These are phyloP conservation scores for Abelmoschus esculentus DNA, from an alignment of 345 rosid genomes.

Conservation along the genomic window DNA sequence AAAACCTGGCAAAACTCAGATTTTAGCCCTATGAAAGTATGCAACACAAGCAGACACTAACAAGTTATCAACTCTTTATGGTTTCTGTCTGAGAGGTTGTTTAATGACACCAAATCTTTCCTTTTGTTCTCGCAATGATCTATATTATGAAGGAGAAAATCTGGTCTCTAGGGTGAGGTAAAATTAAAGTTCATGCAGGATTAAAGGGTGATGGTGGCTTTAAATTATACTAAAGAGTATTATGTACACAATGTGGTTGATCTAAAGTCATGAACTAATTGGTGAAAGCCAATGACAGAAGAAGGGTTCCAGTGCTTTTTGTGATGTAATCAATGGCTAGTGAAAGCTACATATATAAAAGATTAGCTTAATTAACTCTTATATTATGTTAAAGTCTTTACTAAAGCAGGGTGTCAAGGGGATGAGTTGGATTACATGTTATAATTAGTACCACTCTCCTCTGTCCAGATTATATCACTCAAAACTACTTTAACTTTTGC, in stretches of 20 bases:
- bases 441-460: constrained; percentile 19
- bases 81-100: constrained; percentile 16
- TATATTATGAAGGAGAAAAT: constrained; percentile 13
- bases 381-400: constrained; percentile 24
- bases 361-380: constrained; percentile 20
- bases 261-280: constrained; percentile 36
- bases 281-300: constrained; percentile 34
- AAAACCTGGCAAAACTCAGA: constrained; percentile 16
- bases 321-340: constrained; percentile 43
- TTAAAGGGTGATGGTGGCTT: constrained; percentile 17
- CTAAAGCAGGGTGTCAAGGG: constrained; percentile 16
- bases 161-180: constrained; percentile 22
- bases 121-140: neutral
- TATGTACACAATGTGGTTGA: constrained; percentile 26
- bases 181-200: constrained; percentile 33
- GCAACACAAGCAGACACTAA: constrained; percentile 5
- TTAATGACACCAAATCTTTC: no score
- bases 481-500: neutral
- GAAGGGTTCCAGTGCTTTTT: constrained; percentile 39
- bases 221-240: constrained; percentile 22
- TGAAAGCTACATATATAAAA: constrained; percentile 25
- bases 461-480: neutral
- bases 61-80: neutral
- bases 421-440: constrained; percentile 30
- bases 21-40: constrained; percentile 12